Percentiles rank a stretch among this genome's conserved stretches.
phyloP scores from a whole-genome alignment of 345 rosid species.

The Eucalyptus fibrosa region DNA sequence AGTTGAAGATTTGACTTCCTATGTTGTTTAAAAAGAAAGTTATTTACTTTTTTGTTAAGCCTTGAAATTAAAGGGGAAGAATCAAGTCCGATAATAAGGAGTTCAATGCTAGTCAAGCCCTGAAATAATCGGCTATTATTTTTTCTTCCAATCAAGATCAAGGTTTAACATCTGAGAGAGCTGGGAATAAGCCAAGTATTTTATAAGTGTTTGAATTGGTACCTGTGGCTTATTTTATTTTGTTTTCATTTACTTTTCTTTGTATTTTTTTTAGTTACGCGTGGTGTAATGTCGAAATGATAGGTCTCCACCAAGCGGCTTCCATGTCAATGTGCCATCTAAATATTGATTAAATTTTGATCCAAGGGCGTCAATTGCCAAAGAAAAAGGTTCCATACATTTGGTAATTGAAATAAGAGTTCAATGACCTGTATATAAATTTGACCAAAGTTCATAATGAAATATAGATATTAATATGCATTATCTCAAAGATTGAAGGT shows the following conservation, averaged over 20 bases:
- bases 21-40: no score
- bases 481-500: neutral
- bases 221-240: neutral
- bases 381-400: no score
- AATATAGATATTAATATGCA: neutral
- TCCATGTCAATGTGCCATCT: neutral
- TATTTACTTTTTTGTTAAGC: no score
- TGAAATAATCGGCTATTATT: neutral
- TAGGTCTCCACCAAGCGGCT: neutral
- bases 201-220: no score
- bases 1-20: no score
- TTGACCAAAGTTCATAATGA: neutral
- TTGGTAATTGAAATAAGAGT: no score
- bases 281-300: neutral
- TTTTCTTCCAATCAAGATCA: neutral
- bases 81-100: no score
- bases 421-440: neutral
- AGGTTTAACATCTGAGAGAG: neutral
- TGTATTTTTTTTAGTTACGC: neutral
- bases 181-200: neutral
- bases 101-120: neutral
- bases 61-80: no score
- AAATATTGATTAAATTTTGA: no score
- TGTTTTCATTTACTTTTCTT: neutral
- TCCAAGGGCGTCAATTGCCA: neutral